Evolutionary conservation across 2,329 filamentous ascomycete species (phyloP), one percentile per base, ranked within the genome.

Genomic region (Biscogniauxia mediterranea): DNA sequence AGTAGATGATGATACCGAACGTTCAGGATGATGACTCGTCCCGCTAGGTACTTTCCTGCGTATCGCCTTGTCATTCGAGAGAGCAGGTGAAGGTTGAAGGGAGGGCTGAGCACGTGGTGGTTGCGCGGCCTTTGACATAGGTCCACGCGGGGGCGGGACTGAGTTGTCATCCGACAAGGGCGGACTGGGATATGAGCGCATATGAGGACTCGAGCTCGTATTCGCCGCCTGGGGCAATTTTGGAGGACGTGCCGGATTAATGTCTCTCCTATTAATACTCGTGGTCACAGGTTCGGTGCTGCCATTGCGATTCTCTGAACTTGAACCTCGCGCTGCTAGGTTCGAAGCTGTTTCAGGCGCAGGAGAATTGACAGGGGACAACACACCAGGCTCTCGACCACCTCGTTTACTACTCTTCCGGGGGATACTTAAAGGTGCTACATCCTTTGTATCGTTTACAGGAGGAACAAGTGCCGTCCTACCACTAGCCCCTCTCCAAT

Each of bases 401-500:
- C 68, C 69, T 42, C 78, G 77, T 68, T 79, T 84, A 69, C 75
- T 79, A 69, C 75, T 81, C 71, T 79, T 85, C 51, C 77, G 78
- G 17, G 83, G 81, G 59, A 89, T 78, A 62, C 77, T 82, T 51
- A 89, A 75, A n/a, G 86, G 84, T 60, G 82, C 76, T 15, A 82
- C 83, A 61, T 79, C 77, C 51, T 77, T 78, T 42, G 85, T 84
- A 70, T 91, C 88, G 69, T 80, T 82, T 46, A 91, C 82, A 3
- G 89, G 87, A 52, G 83, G 81, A 38, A 90, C 83, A 59, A 91
- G 80, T 42, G 84, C 79, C 51, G 82, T 82, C 65, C 90, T 85
- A 26, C 90, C 90, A 71, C 87, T 92, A 46, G 87, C 86, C 19
- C 90, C 90, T 68, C 87, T 88, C 90, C 90, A 93, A 60, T 87